Evolutionary conservation across 352 stramenopile genomes (phyloP).

Genomic region (Globisporangium camurandrum): DNA sequence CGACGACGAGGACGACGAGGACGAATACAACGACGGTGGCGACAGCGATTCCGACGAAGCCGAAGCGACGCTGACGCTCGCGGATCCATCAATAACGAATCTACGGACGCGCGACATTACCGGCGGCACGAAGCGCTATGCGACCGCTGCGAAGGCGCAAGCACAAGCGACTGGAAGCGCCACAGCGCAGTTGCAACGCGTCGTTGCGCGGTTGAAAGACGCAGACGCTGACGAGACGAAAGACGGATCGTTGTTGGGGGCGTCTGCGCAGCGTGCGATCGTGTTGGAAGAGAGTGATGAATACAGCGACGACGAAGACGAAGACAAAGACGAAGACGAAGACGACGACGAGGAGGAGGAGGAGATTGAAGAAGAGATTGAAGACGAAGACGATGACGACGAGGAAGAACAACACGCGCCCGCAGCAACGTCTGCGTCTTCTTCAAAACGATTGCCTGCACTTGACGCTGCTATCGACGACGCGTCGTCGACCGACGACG

Average conservation of each 20-base stretch:
- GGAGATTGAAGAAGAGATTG: constrained; percentile 22
- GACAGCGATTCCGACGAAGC: constrained; percentile 32
- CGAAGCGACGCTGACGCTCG: constrained; percentile 23
- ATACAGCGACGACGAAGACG: constrained; percentile 12
- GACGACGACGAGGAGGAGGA: constrained; percentile 21
- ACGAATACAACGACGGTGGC: constrained; percentile 21
- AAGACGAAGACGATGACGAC: constrained; percentile 17
- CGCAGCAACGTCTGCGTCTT: no score
- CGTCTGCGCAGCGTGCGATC: constrained; percentile 38
- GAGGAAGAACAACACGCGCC: constrained; percentile 6
- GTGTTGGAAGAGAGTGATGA: constrained; percentile 48
- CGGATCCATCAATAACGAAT: constrained; percentile 1
- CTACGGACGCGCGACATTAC: constrained; percentile 15
- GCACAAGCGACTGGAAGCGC: background rate
- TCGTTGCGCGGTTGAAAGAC: constrained; percentile 25
- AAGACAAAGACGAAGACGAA: constrained; percentile 15
- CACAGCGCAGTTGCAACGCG: constrained; percentile 18
- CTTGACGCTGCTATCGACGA: constrained; percentile 20
- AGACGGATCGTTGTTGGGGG: constrained; percentile 11
- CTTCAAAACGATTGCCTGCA: constrained; percentile 12
- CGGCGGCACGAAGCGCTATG: constrained; percentile 11
- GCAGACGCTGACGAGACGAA: constrained; percentile 16
- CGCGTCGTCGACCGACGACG: constrained; percentile 52
- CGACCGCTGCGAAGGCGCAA: background rate
- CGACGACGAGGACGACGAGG: constrained; percentile 24